Evolutionary conservation across 768 basidiomycete species (phyloP).

Genomic region (Leccinum subgranulosum): DNA sequence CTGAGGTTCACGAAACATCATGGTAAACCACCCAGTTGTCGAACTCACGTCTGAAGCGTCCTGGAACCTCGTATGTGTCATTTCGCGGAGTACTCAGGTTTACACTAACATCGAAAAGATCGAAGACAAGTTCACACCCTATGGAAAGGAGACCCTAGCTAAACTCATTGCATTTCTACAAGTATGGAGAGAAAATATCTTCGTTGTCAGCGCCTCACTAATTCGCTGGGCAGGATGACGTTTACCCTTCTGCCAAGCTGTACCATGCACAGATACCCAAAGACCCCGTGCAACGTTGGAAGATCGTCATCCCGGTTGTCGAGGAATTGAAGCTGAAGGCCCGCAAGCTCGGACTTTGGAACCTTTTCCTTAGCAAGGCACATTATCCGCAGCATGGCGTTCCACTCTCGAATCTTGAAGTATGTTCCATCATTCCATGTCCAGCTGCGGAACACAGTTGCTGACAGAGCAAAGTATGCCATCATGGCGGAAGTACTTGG

Average conservation of each 20-base stretch:
- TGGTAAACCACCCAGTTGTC: constrained; percentile 68
- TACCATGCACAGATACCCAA: constrained; percentile 80
- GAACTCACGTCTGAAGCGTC: constrained; percentile 80
- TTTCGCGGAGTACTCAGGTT: not conserved
- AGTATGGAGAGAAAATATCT: constrained; percentile 39
- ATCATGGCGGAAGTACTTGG: constrained; percentile 97
- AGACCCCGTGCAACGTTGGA: constrained; percentile 76
- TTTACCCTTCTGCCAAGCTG: constrained; percentile 72
- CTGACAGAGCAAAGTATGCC: constrained; percentile 63
- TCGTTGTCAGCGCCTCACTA: not conserved
- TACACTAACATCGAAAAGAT: constrained; percentile 43
- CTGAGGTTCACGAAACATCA: constrained; percentile 21
- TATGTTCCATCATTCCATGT: constrained; percentile 29
- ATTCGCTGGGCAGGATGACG: constrained; percentile 63
- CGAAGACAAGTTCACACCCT: constrained; percentile 90
- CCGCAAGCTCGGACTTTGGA: constrained; percentile 90
- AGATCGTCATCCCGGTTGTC: constrained; percentile 75
- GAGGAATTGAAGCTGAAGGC: constrained; percentile 87
- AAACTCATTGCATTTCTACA: constrained; percentile 84
- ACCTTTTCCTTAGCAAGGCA: constrained; percentile 90
- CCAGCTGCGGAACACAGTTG: not conserved
- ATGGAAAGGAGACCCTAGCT: constrained; percentile 80
- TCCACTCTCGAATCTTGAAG: constrained; percentile 91
- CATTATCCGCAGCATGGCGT: constrained; percentile 91
- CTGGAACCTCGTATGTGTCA: constrained; percentile 73